Percentiles rank a stretch among this genome's conserved stretches.
phyloP scores from a whole-genome alignment of 2,329 filamentous ascomycete genomes.

The Colletotrichum liaoningense region DNA sequence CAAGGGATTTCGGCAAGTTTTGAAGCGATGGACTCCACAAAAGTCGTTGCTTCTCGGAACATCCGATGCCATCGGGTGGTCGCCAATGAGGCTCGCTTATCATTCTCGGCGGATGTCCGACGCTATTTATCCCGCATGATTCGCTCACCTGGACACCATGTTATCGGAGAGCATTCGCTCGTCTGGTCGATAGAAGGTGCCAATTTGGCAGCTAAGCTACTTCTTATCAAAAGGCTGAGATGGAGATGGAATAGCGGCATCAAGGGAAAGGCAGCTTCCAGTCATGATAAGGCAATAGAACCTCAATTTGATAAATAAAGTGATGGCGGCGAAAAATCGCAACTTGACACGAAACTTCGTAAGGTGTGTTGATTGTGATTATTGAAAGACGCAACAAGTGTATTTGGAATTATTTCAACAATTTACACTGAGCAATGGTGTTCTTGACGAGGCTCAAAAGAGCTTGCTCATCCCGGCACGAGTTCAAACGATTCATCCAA shows the following conservation, averaged over 20 bases:
- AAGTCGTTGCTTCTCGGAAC: constrained; percentile 3
- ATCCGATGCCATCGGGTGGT: constrained; percentile 4
- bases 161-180: not conserved
- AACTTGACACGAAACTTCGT: not conserved
- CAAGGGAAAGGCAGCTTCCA: not conserved
- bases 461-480: constrained; percentile 33
- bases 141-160: not conserved
- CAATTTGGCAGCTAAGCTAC: not conserved
- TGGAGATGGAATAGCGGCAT: not conserved
- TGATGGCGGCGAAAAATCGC: not conserved
- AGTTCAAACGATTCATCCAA: constrained; percentile 32
- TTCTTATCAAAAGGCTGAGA: not conserved
- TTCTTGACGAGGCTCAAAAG: not conserved
- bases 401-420: not conserved
- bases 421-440: not conserved
- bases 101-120: constrained; percentile 24
- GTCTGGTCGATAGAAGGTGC: not conserved
- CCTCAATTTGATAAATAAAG: not conserved
- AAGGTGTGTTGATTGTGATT: not conserved
- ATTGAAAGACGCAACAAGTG: not conserved
- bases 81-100: not conserved
- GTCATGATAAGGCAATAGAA: not conserved
- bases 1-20: constrained; percentile 23
- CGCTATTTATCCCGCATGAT: not conserved
- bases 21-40: constrained; percentile 28